Evolutionary conservation across 2,329 filamentous ascomycete species (phyloP).

Genomic region (Exophiala dermatitidis): DNA sequence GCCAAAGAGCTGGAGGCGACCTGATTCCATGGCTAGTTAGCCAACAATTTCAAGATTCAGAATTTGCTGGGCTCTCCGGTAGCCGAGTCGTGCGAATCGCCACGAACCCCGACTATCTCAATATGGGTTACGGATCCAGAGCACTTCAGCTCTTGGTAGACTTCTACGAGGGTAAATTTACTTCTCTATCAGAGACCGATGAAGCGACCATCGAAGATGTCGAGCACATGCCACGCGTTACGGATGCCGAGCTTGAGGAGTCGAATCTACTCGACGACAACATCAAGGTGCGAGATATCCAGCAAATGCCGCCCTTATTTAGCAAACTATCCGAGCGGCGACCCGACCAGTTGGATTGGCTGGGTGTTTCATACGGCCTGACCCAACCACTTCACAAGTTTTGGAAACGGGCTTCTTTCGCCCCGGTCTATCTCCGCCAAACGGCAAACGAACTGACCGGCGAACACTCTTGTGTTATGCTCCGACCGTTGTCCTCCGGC

Average conservation of each 20-base stretch:
- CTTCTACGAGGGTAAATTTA: slow-evolving; percentile 92
- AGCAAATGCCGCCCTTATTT: slow-evolving; percentile 88
- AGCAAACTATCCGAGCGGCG: slow-evolving; percentile 76
- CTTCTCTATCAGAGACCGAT: slow-evolving; percentile 66
- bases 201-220: slow-evolving; percentile 35
- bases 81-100: slow-evolving; percentile 90
- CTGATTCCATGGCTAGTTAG: slow-evolving; percentile 96
- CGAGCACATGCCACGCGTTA: slow-evolving; percentile 66
- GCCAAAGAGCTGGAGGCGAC: slow-evolving; percentile 82
- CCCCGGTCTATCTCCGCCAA: slow-evolving; percentile 87
- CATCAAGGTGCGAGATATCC: slow-evolving; percentile 82
- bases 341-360: slow-evolving; percentile 75
- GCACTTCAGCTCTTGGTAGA: slow-evolving; percentile 80
- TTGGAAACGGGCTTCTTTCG: slow-evolving; percentile 84
- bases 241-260: slow-evolving; percentile 71
- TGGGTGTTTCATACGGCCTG: slow-evolving; percentile 91
- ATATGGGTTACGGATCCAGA: slow-evolving; percentile 88
- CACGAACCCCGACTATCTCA: slow-evolving; percentile 86
- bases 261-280: slow-evolving; percentile 75
- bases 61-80: slow-evolving; percentile 88
- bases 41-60: slow-evolving; percentile 96
- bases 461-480: slow-evolving; percentile 97
- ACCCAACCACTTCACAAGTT: slow-evolving; percentile 86
- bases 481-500: slow-evolving; percentile 61
- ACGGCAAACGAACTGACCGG: slow-evolving; percentile 94